Conservation (phyloP, 2,329 filamentous ascomycete species). For the Meredithiella fracta region DNA sequence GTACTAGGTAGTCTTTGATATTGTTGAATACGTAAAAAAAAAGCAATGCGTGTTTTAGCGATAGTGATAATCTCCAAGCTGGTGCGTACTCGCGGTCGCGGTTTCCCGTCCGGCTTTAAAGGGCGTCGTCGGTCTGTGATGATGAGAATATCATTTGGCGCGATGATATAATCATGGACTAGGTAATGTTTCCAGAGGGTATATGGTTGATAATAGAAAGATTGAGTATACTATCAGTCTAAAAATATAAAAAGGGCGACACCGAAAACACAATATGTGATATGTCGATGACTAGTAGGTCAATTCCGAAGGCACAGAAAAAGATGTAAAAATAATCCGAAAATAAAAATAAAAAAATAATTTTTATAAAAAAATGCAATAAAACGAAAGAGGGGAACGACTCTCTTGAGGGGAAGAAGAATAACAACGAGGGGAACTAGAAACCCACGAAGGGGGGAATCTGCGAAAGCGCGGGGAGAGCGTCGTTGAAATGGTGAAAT, state of each 20-base stretch:
- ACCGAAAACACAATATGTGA: too few species aligned
- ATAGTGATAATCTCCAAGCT: conserved; percentile 14
- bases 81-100: conserved; percentile 40
- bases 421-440: background rate
- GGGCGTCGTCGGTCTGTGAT: conserved; percentile 42
- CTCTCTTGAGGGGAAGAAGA: background rate
- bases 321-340: background rate
- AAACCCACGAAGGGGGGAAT: background rate
- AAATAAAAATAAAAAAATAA: background rate
- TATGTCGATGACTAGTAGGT: too few species aligned
- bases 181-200: background rate
- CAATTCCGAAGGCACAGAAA: background rate
- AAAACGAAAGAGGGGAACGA: conserved; percentile 8
- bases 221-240: too few species aligned
- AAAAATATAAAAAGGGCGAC: too few species aligned
- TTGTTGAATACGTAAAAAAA: too few species aligned
- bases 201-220: too few species aligned
- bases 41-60: background rate
- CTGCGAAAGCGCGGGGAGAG: background rate
- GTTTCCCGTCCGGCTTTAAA: conserved; percentile 52
- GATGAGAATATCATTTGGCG: conserved; percentile 34
- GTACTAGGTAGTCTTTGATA: too few species aligned
- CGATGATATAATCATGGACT: conserved; percentile 7
- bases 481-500: background rate
- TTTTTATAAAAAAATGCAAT: background rate